Percentiles rank a stretch among this genome's conserved stretches.
Evolutionary conservation across 257 asterid species (phyloP).

Genomic region (Solanum gracilifrons): DNA sequence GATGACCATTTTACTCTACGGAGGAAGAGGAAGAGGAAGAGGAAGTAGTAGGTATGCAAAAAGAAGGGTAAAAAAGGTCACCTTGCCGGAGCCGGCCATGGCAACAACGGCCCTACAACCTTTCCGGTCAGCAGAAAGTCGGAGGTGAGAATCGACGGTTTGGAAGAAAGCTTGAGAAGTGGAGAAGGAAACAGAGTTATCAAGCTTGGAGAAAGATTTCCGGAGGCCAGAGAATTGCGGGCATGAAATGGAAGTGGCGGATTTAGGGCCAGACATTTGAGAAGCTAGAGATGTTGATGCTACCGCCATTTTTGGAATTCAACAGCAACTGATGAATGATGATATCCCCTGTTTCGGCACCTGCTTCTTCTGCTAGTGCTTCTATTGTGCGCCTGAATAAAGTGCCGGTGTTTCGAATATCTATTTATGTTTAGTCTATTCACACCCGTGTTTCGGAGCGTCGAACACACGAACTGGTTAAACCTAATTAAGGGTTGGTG

Average conservation of each 20-base stretch:
- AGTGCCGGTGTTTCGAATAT: neutral
- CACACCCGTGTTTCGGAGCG: neutral
- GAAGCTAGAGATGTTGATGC: conserved; percentile 31
- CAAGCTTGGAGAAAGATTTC: conserved; percentile 26
- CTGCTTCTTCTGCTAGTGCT: neutral
- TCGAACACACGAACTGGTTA: neutral
- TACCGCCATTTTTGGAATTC: conserved; percentile 24
- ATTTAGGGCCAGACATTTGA: conserved; percentile 12
- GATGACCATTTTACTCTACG: neutral
- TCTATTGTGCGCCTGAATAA: neutral
- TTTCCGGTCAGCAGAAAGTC: conserved; percentile 30
- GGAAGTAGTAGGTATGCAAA: neutral
- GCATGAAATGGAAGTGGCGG: neutral
- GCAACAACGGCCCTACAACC: conserved; percentile 61
- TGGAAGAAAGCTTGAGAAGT: conserved; percentile 45
- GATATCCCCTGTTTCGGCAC: neutral
- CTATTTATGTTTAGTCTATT: neutral
- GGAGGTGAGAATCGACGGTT: conserved; percentile 47
- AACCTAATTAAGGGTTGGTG: neutral
- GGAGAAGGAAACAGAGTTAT: conserved; percentile 19
- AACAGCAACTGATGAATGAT: neutral
- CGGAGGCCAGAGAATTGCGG: conserved; percentile 60
- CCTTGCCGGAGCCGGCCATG: conserved; percentile 98
- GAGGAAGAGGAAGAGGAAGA: no score
- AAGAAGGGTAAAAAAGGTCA: neutral